Evolutionary conservation across 495 filamentous ascomycete species (phyloP), one percentile per base, ranked within the genome.

Genomic region (Trypethelium eluteriae): DNA sequence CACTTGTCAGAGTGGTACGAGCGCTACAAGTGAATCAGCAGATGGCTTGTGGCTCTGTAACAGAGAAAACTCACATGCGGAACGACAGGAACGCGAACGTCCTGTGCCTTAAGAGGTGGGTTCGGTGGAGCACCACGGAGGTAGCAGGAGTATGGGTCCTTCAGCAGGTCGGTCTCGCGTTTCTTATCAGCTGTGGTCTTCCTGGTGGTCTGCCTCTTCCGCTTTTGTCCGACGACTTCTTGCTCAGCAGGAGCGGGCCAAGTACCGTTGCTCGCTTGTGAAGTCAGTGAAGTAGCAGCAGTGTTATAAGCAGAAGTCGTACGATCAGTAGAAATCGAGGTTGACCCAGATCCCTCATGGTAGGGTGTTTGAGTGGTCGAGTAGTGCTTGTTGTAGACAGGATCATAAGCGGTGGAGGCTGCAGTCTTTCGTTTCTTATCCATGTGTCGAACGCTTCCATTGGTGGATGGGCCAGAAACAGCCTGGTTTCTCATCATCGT

Each of bases 81-180:
- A 44, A 95, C 79, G 6, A 91, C 85, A 46, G 87, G 85, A 66
- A 96, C 93, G 65, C 86, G 84, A 3, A 98, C 92, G 67, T 98
- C 93, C 68, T 86, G 86, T 4, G 91, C 88, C 76, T 98, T 97
- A 79, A 95, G 90, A n/a, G 90, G 88, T 6, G 93, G 93, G 64
- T 87, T 86, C 1, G 91, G 88, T 18, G 93, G 93, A 35, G 92
- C 91, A 36, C 53, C 53, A 0, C 53, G 53, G 39, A 88, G 80
- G 71, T 98, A 96, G 68, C 78, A 86, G 63, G 83, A 80, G 67
- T 87, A 91, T 36, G 88, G 84, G 78, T 93, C 88, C 34, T 82
- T 82, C 49, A 82, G 81, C 53, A 77, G 81, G 69, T 88, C 87
- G 41, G 86, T 77, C 74, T 93, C 88, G 65, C 85, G 83, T 63